phyloP scores from a whole-genome alignment of 2,329 filamentous ascomycete species.

The Sporothrix luriei region DNA sequence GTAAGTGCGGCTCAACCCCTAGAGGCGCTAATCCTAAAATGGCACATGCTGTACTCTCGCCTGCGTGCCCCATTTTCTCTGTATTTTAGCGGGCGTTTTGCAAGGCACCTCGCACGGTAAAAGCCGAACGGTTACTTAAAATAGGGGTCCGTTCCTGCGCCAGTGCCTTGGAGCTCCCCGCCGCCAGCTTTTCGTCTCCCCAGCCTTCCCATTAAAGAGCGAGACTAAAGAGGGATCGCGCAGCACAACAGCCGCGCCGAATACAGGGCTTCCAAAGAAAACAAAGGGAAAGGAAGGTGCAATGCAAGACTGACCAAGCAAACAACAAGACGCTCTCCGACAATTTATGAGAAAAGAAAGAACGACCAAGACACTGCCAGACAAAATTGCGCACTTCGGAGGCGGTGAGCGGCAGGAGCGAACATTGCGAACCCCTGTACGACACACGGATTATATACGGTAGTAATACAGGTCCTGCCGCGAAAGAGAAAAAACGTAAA shows the following conservation, averaged over 20 bases:
- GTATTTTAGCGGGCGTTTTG: neutral
- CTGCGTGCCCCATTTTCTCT: neutral
- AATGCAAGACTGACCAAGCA: too few relatives aligned
- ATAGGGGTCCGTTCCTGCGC: conserved; percentile 14
- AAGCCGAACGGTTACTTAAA: conserved; percentile 2
- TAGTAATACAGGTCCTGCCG: conserved; percentile 9
- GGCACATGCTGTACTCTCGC: neutral
- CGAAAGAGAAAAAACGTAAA: neutral
- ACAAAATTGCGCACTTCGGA: neutral
- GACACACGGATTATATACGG: too few relatives aligned
- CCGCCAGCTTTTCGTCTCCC: conserved; percentile 10
- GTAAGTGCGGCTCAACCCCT: conserved; percentile 16
- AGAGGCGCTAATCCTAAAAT: neutral
- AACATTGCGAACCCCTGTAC: conserved; percentile 2
- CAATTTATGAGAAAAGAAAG: neutral
- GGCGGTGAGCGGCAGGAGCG: conserved; percentile 15
- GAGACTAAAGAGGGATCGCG: neutral
- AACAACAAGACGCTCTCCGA: too few relatives aligned
- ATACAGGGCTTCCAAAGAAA: neutral
- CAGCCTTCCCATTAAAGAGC: conserved; percentile 18
- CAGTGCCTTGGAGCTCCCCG: neutral
- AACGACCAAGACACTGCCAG: neutral
- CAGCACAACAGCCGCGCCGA: neutral
- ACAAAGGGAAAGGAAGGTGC: neutral
- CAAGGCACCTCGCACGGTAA: conserved; percentile 2